Evolutionary conservation across 2,329 filamentous ascomycete species (phyloP).

Genomic region (Pyrenochaeta sp.): DNA sequence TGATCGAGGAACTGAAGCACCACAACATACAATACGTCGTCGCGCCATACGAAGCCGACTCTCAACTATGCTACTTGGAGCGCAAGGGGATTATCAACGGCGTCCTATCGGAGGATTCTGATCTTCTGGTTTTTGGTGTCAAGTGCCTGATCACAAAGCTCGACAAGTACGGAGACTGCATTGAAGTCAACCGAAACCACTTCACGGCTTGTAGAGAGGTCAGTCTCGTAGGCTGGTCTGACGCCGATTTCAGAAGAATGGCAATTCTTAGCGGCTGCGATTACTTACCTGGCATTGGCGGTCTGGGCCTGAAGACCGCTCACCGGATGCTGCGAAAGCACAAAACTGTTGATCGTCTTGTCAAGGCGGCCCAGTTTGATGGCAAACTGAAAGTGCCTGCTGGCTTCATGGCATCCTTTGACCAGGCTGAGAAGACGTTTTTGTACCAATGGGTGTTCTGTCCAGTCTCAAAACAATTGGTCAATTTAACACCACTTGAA

Average conservation of each 20-base stretch:
- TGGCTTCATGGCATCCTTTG: constrained; percentile 82
- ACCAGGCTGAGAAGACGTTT: constrained; percentile 90
- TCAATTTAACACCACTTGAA: constrained; percentile 76
- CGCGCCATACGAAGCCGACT: constrained; percentile 95
- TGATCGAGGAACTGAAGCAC: constrained; percentile 92
- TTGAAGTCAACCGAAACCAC: constrained; percentile 88
- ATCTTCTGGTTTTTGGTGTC: constrained; percentile 93
- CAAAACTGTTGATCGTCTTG: constrained; percentile 82
- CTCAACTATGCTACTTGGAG: constrained; percentile 95
- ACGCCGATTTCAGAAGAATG: constrained; percentile 91
- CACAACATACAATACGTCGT: constrained; percentile 85
- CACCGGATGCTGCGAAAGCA: constrained; percentile 90
- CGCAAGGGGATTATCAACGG: constrained; percentile 82
- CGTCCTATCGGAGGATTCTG: constrained; percentile 95
- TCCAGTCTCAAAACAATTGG: constrained; percentile 72
- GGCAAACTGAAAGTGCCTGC: constrained; percentile 82
- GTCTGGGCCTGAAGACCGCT: constrained; percentile 91
- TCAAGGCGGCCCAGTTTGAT: constrained; percentile 87
- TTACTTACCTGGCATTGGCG: constrained; percentile 85
- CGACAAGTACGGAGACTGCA: constrained; percentile 89
- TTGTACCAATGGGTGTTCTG: constrained; percentile 95
- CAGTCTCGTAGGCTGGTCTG: constrained; percentile 89
- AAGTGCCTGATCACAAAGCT: constrained; percentile 91
- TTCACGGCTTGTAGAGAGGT: constrained; percentile 90
- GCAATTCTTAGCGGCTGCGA: constrained; percentile 96